A percentile compares a stretch with the other conserved stretches of the same genome.
Conservation (phyloP, 495 filamentous ascomycete species). For the Aspergillus baeticus region DNA sequence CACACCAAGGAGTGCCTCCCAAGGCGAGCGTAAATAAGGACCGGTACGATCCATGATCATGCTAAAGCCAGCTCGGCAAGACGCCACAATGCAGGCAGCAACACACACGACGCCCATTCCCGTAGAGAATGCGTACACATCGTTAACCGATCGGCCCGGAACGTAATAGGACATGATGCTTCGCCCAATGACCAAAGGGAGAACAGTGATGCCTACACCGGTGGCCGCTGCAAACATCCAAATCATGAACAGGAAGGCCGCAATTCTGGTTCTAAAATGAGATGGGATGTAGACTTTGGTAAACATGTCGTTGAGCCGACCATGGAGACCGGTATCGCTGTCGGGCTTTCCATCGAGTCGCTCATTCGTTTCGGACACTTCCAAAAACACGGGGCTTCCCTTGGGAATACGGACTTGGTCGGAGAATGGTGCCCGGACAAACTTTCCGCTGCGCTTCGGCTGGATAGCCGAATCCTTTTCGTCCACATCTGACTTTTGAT, state of each 20-base stretch:
- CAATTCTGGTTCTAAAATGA: conserved; percentile 75
- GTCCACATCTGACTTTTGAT: conserved; percentile 30
- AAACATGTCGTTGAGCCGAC: conserved; percentile 62
- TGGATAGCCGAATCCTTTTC: conserved; percentile 42
- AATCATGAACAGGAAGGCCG: conserved; percentile 81
- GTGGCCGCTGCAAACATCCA: conserved; percentile 95
- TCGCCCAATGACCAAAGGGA: conserved; percentile 85
- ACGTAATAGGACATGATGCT: conserved; percentile 67
- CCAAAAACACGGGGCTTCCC: conserved; percentile 74
- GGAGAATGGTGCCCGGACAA: conserved; percentile 84
- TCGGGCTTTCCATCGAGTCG: conserved; percentile 62
- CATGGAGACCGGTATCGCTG: conserved; percentile 61
- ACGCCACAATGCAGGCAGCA: conserved; percentile 55
- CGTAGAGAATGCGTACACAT: conserved; percentile 93
- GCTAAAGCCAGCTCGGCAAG: conserved; percentile 45
- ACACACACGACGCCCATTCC: conserved; percentile 78
- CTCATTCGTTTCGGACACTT: conserved; percentile 69
- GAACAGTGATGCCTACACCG: conserved; percentile 82
- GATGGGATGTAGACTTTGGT: conserved; percentile 89
- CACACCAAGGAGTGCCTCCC: conserved; percentile 22
- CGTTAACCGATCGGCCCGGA: conserved; percentile 72
- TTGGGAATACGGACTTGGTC: conserved; percentile 94
- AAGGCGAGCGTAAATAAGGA: conserved; percentile 36
- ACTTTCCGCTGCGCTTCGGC: conserved; percentile 73
- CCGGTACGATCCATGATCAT: conserved; percentile 32